Conservation (phyloP, 108 stramenopile species). For the Nannochloropsis salina region DNA sequence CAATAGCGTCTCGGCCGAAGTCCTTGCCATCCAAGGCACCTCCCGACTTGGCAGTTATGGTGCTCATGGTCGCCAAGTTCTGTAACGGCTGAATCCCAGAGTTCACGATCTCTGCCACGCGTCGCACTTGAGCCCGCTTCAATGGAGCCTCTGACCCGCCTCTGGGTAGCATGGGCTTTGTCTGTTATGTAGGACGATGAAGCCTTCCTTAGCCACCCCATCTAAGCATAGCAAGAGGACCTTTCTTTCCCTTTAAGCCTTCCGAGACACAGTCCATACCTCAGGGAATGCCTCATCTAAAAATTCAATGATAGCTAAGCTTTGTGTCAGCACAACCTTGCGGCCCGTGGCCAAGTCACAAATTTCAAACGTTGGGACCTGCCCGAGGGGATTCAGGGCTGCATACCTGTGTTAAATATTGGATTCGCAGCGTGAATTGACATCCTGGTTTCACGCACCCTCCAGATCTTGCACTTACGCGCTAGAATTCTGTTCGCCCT, state of each 20-base stretch:
- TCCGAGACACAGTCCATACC: neutral
- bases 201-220: neutral
- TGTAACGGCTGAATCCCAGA: slow-evolving; percentile 68
- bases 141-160: neutral
- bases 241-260: too few species aligned
- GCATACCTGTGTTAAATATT: slow-evolving; percentile 31
- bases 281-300: slow-evolving; percentile 62
- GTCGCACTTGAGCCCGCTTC: slow-evolving; percentile 16
- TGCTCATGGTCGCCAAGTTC: slow-evolving; percentile 50
- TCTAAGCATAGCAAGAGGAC: too few species aligned
- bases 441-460: neutral
- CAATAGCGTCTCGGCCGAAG: slow-evolving; percentile 54
- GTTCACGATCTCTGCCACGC: slow-evolving; percentile 63
- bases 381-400: slow-evolving; percentile 58
- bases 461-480: neutral
- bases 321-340: slow-evolving; percentile 55
- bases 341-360: slow-evolving; percentile 39
- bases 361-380: slow-evolving; percentile 66
- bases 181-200: slow-evolving; percentile 55
- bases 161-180: slow-evolving; percentile 56
- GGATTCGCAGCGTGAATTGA: too few species aligned
- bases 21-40: slow-evolving; percentile 44
- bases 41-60: slow-evolving; percentile 45
- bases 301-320: slow-evolving; percentile 70
- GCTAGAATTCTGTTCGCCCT: slow-evolving; percentile 44